Percentiles rank a stretch among this genome's conserved stretches.
These are phyloP conservation scores for Amylostereum areolatum DNA, from an alignment of 1,284 basidiomycete genomes.

Conservation along the genomic window DNA sequence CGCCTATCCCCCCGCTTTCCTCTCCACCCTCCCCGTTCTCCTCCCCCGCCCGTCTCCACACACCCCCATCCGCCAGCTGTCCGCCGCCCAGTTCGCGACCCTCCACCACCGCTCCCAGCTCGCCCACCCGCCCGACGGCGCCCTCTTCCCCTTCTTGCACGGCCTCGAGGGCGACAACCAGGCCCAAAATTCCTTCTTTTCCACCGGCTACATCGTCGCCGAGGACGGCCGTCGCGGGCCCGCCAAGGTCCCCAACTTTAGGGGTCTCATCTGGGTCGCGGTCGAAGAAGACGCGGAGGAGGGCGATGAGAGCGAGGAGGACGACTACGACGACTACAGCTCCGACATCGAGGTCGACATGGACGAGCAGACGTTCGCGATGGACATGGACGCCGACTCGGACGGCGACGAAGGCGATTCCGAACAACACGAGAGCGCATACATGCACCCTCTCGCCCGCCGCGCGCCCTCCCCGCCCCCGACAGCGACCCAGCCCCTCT, in stretches of 20 bases:
- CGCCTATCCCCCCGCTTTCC: slow-evolving; percentile 32
- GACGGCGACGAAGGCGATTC: slow-evolving; percentile 19
- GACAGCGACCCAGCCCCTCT: slow-evolving; percentile 17
- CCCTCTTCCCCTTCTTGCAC: slow-evolving; percentile 81
- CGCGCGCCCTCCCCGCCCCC: slow-evolving; percentile 17
- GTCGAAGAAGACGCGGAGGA: slow-evolving; percentile 52
- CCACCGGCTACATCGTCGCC: slow-evolving; percentile 26
- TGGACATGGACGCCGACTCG: slow-evolving; percentile 25
- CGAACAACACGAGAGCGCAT: slow-evolving; percentile 17
- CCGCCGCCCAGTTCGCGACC: slow-evolving; percentile 48
- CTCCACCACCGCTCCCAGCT: slow-evolving; percentile 60
- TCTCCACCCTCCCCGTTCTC: slow-evolving; percentile 33
- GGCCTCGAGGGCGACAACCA: slow-evolving; percentile 76
- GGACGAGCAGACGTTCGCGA: slow-evolving; percentile 22
- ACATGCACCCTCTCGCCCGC: slow-evolving; percentile 51
- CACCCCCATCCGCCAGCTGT: slow-evolving; percentile 43
- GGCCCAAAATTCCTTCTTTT: slow-evolving; percentile 76
- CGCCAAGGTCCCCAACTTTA: slow-evolving; percentile 31
- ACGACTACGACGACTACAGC: slow-evolving; percentile 18
- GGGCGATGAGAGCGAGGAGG: slow-evolving; percentile 15
- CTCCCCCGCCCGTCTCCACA: slow-evolving; percentile 31
- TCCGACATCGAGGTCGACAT: slow-evolving; percentile 31
- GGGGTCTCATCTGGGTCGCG: slow-evolving; percentile 73
- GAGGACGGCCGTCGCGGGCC: slow-evolving; percentile 13
- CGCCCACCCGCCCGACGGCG: slow-evolving; percentile 66